Percentiles rank a stretch among this genome's conserved stretches.
These are phyloP conservation scores for Fusarium incarnatum DNA, from an alignment of 2,329 filamentous ascomycete genomes.

Conservation along the genomic window DNA sequence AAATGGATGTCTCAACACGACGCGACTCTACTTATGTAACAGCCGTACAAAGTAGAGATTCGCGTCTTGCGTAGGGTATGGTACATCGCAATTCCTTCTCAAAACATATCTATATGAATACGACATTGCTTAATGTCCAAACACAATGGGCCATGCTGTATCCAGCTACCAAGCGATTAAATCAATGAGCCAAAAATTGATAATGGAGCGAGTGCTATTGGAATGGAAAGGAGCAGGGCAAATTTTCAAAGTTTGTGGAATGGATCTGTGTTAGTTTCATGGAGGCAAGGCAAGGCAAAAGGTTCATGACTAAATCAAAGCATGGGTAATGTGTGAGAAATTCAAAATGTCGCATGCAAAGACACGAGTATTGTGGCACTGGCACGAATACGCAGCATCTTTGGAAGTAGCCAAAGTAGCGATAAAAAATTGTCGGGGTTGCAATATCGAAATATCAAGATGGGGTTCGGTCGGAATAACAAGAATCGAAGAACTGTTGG, in stretches of 20 bases:
- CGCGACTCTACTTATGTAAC: not conserved
- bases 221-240: not conserved
- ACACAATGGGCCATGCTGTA: not conserved
- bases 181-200: not conserved
- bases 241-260: not conserved
- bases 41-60: not conserved
- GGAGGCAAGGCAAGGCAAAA: not conserved
- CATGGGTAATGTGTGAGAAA: not conserved
- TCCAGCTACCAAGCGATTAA: not conserved
- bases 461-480: not conserved
- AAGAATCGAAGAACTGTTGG: not conserved
- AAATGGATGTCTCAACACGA: not conserved
- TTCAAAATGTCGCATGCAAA: not conserved
- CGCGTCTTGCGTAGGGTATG: too few relatives aligned
- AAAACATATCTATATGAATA: not conserved
- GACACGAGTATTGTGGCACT: conserved; percentile 21
- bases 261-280: not conserved
- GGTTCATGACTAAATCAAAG: not conserved
- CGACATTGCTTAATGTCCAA: not conserved
- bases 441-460: not conserved
- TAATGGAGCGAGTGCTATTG: not conserved
- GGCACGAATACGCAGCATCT: not conserved
- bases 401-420: not conserved
- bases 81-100: not conserved
- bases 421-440: not conserved